Percentiles rank a stretch among this genome's conserved stretches.
These are phyloP conservation scores for Kodamaea nitidulidarum DNA, from an alignment of 805 yeast species.

Conservation along the genomic window DNA sequence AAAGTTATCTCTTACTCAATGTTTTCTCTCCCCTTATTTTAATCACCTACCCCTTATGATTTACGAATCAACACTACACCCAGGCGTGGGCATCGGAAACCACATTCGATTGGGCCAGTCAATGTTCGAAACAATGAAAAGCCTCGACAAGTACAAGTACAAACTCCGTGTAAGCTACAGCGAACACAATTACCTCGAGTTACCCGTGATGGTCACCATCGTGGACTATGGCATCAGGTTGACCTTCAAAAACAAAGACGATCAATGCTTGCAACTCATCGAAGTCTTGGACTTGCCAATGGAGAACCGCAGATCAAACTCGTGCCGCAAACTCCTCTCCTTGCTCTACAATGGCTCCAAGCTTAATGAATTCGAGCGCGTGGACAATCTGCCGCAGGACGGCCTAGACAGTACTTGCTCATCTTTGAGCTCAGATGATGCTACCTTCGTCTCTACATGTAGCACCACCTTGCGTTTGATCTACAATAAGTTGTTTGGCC, in stretches of 20 bases:
- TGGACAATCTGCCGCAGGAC: slow-evolving; percentile 7
- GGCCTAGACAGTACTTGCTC: slow-evolving; percentile 8
- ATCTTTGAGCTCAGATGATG: slow-evolving; percentile 6
- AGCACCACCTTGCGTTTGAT: slow-evolving; percentile 35
- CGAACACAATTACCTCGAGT: slow-evolving; percentile 24
- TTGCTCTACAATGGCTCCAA: slow-evolving; percentile 30
- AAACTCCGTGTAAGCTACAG: slow-evolving; percentile 29
- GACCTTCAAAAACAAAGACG: slow-evolving; percentile 9
- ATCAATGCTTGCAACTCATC: slow-evolving; percentile 12
- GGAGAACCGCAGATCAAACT: neutral
- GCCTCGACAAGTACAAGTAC: slow-evolving; percentile 23
- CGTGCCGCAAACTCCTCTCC: slow-evolving; percentile 12
- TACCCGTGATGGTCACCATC: slow-evolving; percentile 30
- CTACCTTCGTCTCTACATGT: slow-evolving; percentile 4
- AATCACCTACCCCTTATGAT: slow-evolving; percentile 6
- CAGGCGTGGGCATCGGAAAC: slow-evolving; percentile 37
- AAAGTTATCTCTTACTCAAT: neutral
- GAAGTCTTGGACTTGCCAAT: slow-evolving; percentile 10
- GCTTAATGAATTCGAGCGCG: slow-evolving; percentile 24
- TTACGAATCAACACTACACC: slow-evolving; percentile 16
- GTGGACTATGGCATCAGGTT: slow-evolving; percentile 17
- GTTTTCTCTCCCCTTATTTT: neutral
- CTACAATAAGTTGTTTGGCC: slow-evolving; percentile 57
- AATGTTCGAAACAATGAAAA: slow-evolving; percentile 25
- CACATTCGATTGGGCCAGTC: slow-evolving; percentile 26